Conservation (phyloP, 2,329 filamentous ascomycete species). For the Alternaria tenuissima region DNA sequence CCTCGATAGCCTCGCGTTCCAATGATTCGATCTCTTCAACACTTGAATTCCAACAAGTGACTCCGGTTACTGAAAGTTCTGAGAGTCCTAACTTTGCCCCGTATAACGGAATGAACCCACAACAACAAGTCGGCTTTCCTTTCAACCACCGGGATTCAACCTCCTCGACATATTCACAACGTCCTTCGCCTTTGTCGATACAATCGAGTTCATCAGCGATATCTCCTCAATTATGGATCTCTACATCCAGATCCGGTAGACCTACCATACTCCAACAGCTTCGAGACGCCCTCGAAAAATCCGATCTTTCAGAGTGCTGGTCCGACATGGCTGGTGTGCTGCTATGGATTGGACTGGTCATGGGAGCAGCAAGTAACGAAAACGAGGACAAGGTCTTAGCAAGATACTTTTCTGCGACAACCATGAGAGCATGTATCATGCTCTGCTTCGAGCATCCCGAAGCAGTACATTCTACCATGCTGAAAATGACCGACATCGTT, state of each 20-base stretch:
- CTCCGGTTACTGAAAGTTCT: constrained; percentile 26
- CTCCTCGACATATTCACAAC: constrained; percentile 15
- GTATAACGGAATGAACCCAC: constrained; percentile 9
- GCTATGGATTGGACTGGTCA: constrained; percentile 46
- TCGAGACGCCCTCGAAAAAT: constrained; percentile 36
- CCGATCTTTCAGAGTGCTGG: constrained; percentile 47
- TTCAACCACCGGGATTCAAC: constrained; percentile 12
- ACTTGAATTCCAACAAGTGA: constrained; percentile 24
- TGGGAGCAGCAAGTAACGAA: constrained; percentile 43
- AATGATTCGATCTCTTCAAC: constrained; percentile 31
- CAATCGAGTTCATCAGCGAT: constrained; percentile 16
- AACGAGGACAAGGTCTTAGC: constrained; percentile 27
- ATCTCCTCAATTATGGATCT: neutral
- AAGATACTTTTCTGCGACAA: constrained; percentile 46
- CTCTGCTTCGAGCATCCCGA: constrained; percentile 49
- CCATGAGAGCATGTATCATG: constrained; percentile 43
- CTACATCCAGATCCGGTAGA: constrained; percentile 8
- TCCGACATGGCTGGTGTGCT: constrained; percentile 50
- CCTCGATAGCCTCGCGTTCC: constrained; percentile 18
- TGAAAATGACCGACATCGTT: constrained; percentile 39
- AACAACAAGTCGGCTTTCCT: constrained; percentile 12
- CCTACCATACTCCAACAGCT: constrained; percentile 33
- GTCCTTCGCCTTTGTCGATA: constrained; percentile 19
- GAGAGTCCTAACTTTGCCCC: constrained; percentile 23
- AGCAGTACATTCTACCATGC: constrained; percentile 38